A percentile compares a stretch with the other conserved stretches of the same genome.
These are phyloP conservation scores for Lactarius trivialis DNA, from an alignment of 768 basidiomycete species.

Conservation along the genomic window DNA sequence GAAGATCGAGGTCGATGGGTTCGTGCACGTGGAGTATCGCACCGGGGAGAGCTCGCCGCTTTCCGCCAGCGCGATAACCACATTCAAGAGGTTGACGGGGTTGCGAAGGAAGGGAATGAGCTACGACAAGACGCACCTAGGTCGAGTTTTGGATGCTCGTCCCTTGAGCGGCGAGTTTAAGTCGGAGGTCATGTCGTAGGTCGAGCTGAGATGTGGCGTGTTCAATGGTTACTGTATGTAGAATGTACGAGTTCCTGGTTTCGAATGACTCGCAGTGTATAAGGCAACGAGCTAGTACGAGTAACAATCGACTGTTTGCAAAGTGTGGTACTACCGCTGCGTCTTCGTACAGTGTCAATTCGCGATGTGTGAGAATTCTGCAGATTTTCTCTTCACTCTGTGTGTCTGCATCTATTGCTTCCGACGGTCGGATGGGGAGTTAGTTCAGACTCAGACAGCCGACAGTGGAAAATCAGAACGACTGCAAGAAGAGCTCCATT, in stretches of 20 bases:
- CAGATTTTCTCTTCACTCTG: too few relatives aligned
- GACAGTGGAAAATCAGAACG: too few relatives aligned
- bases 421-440: too few relatives aligned
- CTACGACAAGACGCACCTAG: background rate
- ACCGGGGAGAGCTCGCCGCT: background rate
- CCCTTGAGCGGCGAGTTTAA: background rate
- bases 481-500: too few relatives aligned
- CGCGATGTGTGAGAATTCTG: too few relatives aligned
- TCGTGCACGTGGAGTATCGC: background rate
- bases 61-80: background rate
- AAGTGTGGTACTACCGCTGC: too few relatives aligned
- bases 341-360: too few relatives aligned
- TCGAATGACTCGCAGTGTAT: too few relatives aligned
- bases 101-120: constrained; percentile 3
- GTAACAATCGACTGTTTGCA: too few relatives aligned
- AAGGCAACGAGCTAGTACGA: background rate
- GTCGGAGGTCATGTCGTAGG: background rate
- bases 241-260: too few relatives aligned
- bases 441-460: too few relatives aligned
- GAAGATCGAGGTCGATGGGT: background rate
- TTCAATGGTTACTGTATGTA: background rate
- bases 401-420: too few relatives aligned
- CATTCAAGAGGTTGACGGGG: background rate
- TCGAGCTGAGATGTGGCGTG: background rate
- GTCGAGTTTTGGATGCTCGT: background rate